Base-by-base conservation (phyloP, 139 green algal species). In the Auxenochlorella protothecoides region DNA sequence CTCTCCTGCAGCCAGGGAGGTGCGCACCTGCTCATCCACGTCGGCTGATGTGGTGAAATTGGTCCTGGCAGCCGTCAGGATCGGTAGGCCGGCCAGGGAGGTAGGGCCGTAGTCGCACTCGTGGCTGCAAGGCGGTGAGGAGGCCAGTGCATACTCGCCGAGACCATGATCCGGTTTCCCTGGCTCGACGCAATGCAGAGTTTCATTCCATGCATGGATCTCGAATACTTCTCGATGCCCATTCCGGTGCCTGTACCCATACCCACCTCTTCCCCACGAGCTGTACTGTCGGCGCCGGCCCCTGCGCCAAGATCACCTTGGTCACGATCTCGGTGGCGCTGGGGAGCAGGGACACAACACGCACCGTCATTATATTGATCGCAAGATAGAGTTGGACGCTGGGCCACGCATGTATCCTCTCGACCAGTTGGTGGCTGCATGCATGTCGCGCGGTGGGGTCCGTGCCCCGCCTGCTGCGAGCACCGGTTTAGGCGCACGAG, bases 71-170 rank as follows among this genome's bases (percentile, higher is more conserved):
- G 70, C 83, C 0, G 88, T 93, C 3, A 93, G 75, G 0, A 82
- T 60, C 2, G 87, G 84, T 55, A 81, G 62, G 10, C 67, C 27
- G 8, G 51, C 55, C 4, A 85, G 51, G 8, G 14, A 27, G 0
- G 63, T 16, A 10, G 89, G 89, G 27, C 27, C 27, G 44, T 65
- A 91, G 66, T 94, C 87, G 77, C 89, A 95, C 68, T 93, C 82
- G 56, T 87, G 82, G 53, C 51, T 71, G 5, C 78, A 55, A 44
- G 27, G 27, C 27, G 27, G 27, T 44, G 27, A 44, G 27, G 27
- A 44, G 27, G 27, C 27, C 27, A 44, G 27, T 44, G 27, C 27
- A 44, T 44, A 44, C 27, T 44, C 27, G 27, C 27, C 27, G 27
- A 44, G 27, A 44, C 27, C 27, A 44, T 44, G 27, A 44, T 44